Evolutionary conservation across 805 yeast species (phyloP).

Genomic region (Candida sonorensis): DNA sequence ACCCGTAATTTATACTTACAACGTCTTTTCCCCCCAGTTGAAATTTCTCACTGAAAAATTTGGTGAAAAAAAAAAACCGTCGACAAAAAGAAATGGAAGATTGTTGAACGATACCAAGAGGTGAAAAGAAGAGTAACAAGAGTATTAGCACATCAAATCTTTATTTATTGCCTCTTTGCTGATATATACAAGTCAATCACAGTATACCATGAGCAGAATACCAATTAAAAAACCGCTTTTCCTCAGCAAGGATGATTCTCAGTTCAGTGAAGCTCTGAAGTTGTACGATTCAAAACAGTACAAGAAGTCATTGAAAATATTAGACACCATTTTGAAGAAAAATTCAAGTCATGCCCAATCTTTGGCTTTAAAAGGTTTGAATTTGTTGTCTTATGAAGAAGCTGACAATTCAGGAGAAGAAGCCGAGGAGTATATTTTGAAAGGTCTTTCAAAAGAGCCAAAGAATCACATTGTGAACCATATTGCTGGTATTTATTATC

Average conservation of each 20-base stretch:
- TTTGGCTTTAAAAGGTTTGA: constrained; percentile 77
- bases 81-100: no score
- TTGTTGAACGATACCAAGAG: no score
- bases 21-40: no score
- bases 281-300: constrained; percentile 82
- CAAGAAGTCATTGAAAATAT: constrained; percentile 71
- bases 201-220: constrained; percentile 2
- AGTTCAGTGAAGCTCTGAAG: constrained; percentile 74
- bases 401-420: constrained; percentile 35
- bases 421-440: constrained; percentile 52
- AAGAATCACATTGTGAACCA: constrained; percentile 73
- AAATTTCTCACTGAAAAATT: no score
- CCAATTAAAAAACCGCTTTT: constrained; percentile 8
- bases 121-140: no score
- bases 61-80: no score
- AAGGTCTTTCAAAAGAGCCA: constrained; percentile 54
- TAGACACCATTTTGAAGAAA: constrained; percentile 73
- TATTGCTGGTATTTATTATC: constrained; percentile 76
- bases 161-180: no score
- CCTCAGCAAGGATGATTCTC: constrained; percentile 55
- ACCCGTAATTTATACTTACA: no score
- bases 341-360: constrained; percentile 73
- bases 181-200: no score
- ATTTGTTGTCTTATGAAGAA: constrained; percentile 44
- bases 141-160: no score